Evolutionary conservation across 345 rosid species (phyloP), one percentile per base, ranked within the genome.

Genomic region (Hibiscus trionum): DNA sequence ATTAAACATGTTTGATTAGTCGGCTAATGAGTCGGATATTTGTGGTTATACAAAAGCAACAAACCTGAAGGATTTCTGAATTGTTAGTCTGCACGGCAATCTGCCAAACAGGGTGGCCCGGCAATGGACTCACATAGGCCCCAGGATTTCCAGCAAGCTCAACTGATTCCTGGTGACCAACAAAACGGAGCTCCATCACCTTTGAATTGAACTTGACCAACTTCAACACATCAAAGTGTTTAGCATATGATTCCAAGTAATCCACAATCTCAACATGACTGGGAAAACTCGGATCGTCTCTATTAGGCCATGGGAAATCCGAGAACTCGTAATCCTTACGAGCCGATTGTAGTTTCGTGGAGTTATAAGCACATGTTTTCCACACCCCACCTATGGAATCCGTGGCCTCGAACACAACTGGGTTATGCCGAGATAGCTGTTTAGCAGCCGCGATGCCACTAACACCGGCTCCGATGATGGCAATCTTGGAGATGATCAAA

Each of bases 401-500:
- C 14, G 84, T 80, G 63, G 96, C 94, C 88, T 93, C 98, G 19
- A 93, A 91, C 8, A 93, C 81, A 2, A 86, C 72, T 0, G 97
- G 98, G 64, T 81, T 75, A 72, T 88, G 81, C 65, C 44, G 87
- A 42, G 89, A 72, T 2, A 93, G 86, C 82, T 91, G 91, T 62
- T 89, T 93, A 24, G 90, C 86, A 0, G 87, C 93, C 1, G 96
- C 96, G 66, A 93, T 35, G 42, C 98, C 97, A 24, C 97, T 93
- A 50, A 93, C 96, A 4, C 98, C 97, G 8, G 90, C 96, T 19
- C 97, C 97, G 3, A 93, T 83, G 58, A 93, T 87, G n/a, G 86
- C 96, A 4, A 93, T 71, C 82, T 79, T 88, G 5, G 98, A 87
- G 71, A 77, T 69, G 6, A 77, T 62, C 26, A 35, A 29, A 26